These are phyloP conservation scores for Psilocybe cyanescens DNA, from an alignment of 768 basidiomycete genomes.

Conservation along the genomic window DNA sequence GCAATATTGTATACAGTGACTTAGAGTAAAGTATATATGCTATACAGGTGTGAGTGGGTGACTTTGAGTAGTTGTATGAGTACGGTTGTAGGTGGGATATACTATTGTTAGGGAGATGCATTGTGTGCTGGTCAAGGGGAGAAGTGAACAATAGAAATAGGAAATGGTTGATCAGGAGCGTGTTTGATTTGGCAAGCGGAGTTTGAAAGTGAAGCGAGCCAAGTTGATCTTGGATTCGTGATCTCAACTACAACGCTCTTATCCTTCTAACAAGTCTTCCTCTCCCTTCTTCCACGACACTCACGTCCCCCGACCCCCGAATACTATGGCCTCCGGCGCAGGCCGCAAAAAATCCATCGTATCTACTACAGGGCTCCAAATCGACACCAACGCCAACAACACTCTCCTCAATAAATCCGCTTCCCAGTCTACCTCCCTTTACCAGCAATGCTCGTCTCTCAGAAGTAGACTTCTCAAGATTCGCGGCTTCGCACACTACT, in stretches of 20 bases:
- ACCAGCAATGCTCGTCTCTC: constrained; percentile 87
- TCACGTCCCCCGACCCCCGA: constrained; percentile 25
- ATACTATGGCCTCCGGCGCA: constrained; percentile 56
- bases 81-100: too few species aligned
- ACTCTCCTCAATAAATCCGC: constrained; percentile 91
- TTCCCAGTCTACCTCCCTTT: constrained; percentile 86
- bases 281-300: constrained; percentile 22
- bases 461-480: constrained; percentile 80
- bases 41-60: not conserved
- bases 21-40: not conserved
- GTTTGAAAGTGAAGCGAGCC: constrained; percentile 26
- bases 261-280: constrained; percentile 7
- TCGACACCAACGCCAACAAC: constrained; percentile 78
- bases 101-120: not conserved
- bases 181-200: constrained; percentile 23
- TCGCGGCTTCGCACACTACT: constrained; percentile 72
- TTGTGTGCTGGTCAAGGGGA: not conserved
- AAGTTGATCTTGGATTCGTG: constrained; percentile 24
- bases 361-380: constrained; percentile 63
- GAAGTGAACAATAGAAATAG: constrained; percentile 21
- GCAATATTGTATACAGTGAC: not conserved
- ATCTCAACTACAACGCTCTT: constrained; percentile 9
- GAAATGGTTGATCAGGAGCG: constrained; percentile 13
- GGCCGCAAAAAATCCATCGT: constrained; percentile 83
- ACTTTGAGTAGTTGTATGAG: not conserved